Base-by-base conservation (phyloP, 2,329 filamentous ascomycete genomes). In the Hirsutella minnesotensis region DNA sequence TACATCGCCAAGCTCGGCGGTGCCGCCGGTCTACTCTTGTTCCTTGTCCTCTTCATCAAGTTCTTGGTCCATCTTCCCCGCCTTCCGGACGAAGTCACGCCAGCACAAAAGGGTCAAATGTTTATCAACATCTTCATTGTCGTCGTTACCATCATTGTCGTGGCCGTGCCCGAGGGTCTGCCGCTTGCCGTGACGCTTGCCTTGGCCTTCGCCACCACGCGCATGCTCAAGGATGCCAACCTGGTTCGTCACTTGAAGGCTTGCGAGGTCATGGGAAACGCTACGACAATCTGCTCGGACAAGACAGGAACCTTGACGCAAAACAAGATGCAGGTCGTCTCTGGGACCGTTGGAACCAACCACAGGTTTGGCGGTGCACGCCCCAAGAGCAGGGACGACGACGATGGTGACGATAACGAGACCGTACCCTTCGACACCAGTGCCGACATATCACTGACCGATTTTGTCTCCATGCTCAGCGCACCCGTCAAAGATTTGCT, bases 1-100 rank as follows among this genome's bases (percentile, higher is more conserved):
- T 86, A 83, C 65, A 87, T 87, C 57, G 83, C 83, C 45, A 85
- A 84, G 60, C 66, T 86, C 30, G 83, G 83, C 61, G 86, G 86
- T 58, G 79, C 72, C 40, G 86, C 87, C 39, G 86, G 83, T 49
- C 67, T 92, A 13, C 66, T 87, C 9, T 70, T 95, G 38, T 95
- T 95, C 64, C 71, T 90, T 38, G 83, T 94, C 38, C 71, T 95
- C 13, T 77, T 95, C 55, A 89, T 95, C 65, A 77, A 87, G 53
- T 95, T 94, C 57, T 68, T 92, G 9, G 86, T 80, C 39, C 66
- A 77, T 12, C 72, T 95, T 3, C 67, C 69, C 5, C 57, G 72
- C 62, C 43, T 65, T 61, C 49, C 48, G 16, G 69, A 75, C 45
- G 49, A 56, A 3, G 64, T 64, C 2, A 72, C 72, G 0, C 71